These are phyloP conservation scores for Stereocaulon alpinum DNA, from an alignment of 495 filamentous ascomycete genomes.

Conservation along the genomic window DNA sequence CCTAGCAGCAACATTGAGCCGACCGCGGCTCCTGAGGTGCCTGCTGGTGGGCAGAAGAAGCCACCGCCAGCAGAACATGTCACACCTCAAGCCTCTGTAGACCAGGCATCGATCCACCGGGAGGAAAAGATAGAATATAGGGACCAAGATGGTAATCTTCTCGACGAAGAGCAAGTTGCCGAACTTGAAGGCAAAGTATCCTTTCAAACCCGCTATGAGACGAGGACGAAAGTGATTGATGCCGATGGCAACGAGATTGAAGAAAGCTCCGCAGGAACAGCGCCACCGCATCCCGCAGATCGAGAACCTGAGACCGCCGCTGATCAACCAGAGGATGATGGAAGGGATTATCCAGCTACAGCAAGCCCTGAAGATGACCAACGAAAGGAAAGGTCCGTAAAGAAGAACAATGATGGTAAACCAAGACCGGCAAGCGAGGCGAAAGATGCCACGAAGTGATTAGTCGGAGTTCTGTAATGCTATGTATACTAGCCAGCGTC, in stretches of 20 bases:
- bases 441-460: slow-evolving; percentile 51
- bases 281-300: slow-evolving; percentile 74
- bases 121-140: slow-evolving; percentile 90
- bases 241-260: slow-evolving; percentile 59
- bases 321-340: slow-evolving; percentile 21
- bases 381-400: slow-evolving; percentile 54
- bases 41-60: slow-evolving; percentile 19
- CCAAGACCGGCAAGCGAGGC: slow-evolving; percentile 68
- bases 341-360: slow-evolving; percentile 29
- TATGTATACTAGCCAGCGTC: slow-evolving; percentile 6
- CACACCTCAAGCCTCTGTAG: slow-evolving; percentile 30
- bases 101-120: slow-evolving; percentile 48
- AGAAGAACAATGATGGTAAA: slow-evolving; percentile 41
- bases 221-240: slow-evolving; percentile 75
- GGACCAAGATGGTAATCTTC: slow-evolving; percentile 83
- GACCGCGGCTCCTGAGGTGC: slow-evolving; percentile 20
- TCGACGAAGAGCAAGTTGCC: slow-evolving; percentile 73
- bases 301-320: slow-evolving; percentile 52
- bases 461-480: neutral
- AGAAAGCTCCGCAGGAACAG: slow-evolving; percentile 38
- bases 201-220: slow-evolving; percentile 91
- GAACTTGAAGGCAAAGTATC: slow-evolving; percentile 79
- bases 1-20: slow-evolving; percentile 21
- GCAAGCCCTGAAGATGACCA: slow-evolving; percentile 40
- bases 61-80: slow-evolving; percentile 31